A percentile compares a stretch with the other conserved stretches of the same genome.
phyloP scores from a whole-genome alignment of 2,329 filamentous ascomycete species.

The Botrytis deweyae region DNA sequence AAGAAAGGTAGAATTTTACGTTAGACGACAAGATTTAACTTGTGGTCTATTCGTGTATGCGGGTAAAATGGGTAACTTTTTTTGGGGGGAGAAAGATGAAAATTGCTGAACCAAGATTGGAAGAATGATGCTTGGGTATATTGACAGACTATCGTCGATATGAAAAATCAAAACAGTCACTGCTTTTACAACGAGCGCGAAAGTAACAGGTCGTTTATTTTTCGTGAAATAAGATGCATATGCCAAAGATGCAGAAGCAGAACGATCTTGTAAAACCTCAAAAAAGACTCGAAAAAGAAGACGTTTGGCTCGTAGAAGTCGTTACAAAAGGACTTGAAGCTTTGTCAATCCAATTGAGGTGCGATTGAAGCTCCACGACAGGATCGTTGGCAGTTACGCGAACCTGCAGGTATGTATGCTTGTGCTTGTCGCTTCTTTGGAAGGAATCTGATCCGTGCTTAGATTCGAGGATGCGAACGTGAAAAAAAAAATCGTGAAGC shows the following conservation, averaged over 20 bases:
- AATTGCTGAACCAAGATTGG: slow-evolving; percentile 10
- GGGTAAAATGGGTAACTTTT: slow-evolving; percentile 2
- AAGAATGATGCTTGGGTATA: slow-evolving; percentile 27
- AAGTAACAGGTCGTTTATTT: slow-evolving; percentile 33
- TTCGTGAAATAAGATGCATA: slow-evolving; percentile 36
- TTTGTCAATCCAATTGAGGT: slow-evolving; percentile 39
- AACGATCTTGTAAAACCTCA: slow-evolving; percentile 36
- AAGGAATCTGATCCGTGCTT: slow-evolving; percentile 36
- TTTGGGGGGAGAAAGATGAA: background rate
- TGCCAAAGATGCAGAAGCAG: slow-evolving; percentile 26
- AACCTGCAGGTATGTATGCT: slow-evolving; percentile 42
- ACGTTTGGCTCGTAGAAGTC: slow-evolving; percentile 47
- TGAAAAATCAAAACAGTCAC: slow-evolving; percentile 20
- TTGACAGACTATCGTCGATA: slow-evolving; percentile 19
- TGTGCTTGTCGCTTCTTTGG: slow-evolving; percentile 36
- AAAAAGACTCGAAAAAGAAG: slow-evolving; percentile 36
- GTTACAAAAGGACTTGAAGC: slow-evolving; percentile 40
- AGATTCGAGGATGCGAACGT: slow-evolving; percentile 35
- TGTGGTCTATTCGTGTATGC: slow-evolving; percentile 14
- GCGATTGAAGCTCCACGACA: slow-evolving; percentile 40
- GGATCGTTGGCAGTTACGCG: slow-evolving; percentile 37
- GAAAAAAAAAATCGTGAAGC: slow-evolving; percentile 33
- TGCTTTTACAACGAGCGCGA: slow-evolving; percentile 34
- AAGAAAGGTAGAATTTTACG: slow-evolving; percentile 5
- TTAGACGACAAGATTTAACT: slow-evolving; percentile 21